These are phyloP conservation scores for Pelargonium exstipulatum DNA, from an alignment of 441 rosid genomes.

Conservation along the genomic window DNA sequence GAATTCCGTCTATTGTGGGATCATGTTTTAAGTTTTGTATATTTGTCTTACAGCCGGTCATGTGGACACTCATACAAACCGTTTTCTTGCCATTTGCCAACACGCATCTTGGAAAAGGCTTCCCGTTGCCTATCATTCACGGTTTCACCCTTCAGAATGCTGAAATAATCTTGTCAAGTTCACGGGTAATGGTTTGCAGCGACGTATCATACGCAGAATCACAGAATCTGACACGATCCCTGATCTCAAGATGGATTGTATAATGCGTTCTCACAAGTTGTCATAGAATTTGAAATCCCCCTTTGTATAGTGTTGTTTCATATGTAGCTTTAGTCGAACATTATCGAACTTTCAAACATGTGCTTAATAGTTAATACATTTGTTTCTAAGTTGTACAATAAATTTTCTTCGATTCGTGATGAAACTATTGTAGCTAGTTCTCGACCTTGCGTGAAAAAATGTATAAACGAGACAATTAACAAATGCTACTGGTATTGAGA, in stretches of 20 bases:
- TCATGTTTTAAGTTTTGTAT: background rate
- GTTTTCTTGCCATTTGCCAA: slow-evolving; percentile 57
- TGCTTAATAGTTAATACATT: background rate
- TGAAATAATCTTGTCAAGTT: slow-evolving; percentile 37
- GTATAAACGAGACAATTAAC: background rate
- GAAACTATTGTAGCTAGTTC: background rate
- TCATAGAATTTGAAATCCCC: background rate
- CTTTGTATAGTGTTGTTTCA: slow-evolving; percentile 7
- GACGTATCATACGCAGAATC: slow-evolving; percentile 34
- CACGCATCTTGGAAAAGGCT: slow-evolving; percentile 48
- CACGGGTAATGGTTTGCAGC: slow-evolving; percentile 41
- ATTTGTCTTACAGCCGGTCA: slow-evolving; percentile 36
- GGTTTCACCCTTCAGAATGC: slow-evolving; percentile 45
- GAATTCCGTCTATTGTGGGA: too few relatives aligned
- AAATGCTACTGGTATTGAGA: too few relatives aligned
- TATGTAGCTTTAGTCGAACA: background rate
- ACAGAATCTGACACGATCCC: background rate
- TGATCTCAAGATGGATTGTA: background rate
- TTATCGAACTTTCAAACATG: background rate
- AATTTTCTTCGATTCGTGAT: background rate
- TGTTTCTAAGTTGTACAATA: background rate
- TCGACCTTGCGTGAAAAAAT: too few relatives aligned
- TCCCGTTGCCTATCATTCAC: slow-evolving; percentile 50
- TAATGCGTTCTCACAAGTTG: background rate
- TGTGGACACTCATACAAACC: slow-evolving; percentile 43